Percentiles rank a stretch among this genome's conserved stretches.
Evolutionary conservation across 129 eudicot genomes (phyloP).

Genomic region (Smallanthus sonchifolius): DNA sequence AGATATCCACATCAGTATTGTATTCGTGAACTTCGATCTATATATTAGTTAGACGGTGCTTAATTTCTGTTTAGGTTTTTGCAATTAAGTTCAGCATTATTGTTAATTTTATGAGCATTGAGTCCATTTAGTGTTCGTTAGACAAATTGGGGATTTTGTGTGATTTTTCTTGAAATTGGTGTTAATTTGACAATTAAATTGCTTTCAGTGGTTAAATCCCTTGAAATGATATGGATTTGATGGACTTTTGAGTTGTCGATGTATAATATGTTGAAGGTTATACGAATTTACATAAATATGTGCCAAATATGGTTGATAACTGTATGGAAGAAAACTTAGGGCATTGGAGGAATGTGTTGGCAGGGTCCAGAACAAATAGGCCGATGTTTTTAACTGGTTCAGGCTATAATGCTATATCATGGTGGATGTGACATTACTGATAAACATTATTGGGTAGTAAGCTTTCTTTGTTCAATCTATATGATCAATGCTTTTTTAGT

Average conservation of each 20-base stretch:
- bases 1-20: too few relatives aligned
- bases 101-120: too few relatives aligned
- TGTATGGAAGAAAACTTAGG: constrained; percentile 55
- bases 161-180: background rate
- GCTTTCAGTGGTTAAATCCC: too few relatives aligned
- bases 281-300: background rate
- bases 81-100: too few relatives aligned
- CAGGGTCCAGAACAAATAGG: constrained; percentile 50
- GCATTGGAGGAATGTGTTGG: constrained; percentile 64
- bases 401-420: constrained; percentile 38
- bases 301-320: background rate
- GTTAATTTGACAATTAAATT: background rate
- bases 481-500: background rate
- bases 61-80: too few relatives aligned
- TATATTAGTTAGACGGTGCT: too few relatives aligned
- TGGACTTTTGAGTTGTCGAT: background rate
- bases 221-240: background rate
- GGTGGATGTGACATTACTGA: constrained; percentile 91
- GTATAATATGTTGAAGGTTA: background rate
- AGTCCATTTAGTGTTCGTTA: background rate
- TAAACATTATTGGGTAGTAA: constrained; percentile 93
- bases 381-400: constrained; percentile 66
- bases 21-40: too few relatives aligned
- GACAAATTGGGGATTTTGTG: background rate
- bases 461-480: constrained; percentile 12